These are phyloP conservation scores for Monosporascus ibericus DNA, from an alignment of 2,329 filamentous ascomycete species.

Conservation along the genomic window DNA sequence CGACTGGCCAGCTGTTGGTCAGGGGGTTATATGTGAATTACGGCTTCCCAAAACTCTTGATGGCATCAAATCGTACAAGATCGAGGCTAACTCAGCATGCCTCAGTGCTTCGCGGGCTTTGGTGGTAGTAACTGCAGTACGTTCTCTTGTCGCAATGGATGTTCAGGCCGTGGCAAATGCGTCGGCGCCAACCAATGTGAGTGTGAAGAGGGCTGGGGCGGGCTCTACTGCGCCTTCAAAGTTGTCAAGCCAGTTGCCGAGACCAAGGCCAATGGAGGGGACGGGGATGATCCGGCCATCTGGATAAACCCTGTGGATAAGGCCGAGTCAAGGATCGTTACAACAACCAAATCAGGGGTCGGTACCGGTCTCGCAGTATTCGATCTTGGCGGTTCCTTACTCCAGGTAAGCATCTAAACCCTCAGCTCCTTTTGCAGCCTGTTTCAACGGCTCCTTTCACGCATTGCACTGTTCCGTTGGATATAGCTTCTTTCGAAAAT, in stretches of 20 bases:
- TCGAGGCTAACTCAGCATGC: not conserved
- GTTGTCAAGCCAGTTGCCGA: conserved; percentile 34
- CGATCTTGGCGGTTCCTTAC: conserved; percentile 39
- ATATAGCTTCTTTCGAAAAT: too few relatives aligned
- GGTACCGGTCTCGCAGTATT: conserved; percentile 45
- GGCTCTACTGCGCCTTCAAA: conserved; percentile 39
- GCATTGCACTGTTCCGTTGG: too few relatives aligned
- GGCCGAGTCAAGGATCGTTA: conserved; percentile 42
- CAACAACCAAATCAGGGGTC: conserved; percentile 43
- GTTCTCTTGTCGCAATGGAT: conserved; percentile 33
- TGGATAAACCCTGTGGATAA: conserved; percentile 38
- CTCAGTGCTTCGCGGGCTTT: conserved; percentile 37
- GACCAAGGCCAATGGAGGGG: conserved; percentile 36
- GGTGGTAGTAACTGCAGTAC: conserved; percentile 27
- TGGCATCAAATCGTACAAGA: not conserved
- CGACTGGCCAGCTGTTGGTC: not conserved
- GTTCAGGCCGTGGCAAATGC: conserved; percentile 35
- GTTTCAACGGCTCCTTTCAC: too few relatives aligned
- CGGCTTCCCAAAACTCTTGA: not conserved
- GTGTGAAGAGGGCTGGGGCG: conserved; percentile 37
- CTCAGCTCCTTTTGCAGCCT: too few relatives aligned
- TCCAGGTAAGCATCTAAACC: conserved; percentile 25
- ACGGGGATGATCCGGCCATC: conserved; percentile 42
- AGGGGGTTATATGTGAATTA: not conserved
- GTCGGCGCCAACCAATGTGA: conserved; percentile 34